Base-by-base conservation (phyloP, 306 rosid genomes). In the Alnus glutinosa region DNA sequence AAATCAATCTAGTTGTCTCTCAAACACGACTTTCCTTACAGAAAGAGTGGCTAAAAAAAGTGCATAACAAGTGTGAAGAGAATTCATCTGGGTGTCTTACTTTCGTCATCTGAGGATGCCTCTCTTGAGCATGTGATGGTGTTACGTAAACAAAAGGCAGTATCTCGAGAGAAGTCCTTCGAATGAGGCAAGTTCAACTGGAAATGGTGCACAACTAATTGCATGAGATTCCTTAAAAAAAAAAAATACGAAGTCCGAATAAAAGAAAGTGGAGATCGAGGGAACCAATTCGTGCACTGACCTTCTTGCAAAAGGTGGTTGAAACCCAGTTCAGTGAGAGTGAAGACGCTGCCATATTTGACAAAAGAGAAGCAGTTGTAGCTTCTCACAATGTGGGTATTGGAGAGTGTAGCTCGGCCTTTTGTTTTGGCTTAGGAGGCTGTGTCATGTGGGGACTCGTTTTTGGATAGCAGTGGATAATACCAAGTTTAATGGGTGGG, bases 301-400 rank as follows among this genome's bases (percentile, higher is more conserved):
- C 98, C 97, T 92, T 92, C 63, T 80, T 89, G 63, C 86, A 81
- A 19, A 83, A 74, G 46, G 82, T 71, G 58, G 91, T 81, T 9
- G 97, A 91, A 72, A 81, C 79, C 90, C 89, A 91, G 74, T 55
- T 85, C 23, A 84, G 23, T 73, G 94, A 88, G 76, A 89, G 83
- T 1, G 97, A 89, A 78, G 97, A 91, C 18, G 86, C 83, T 49
- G 84, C 94, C 97, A 95, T 92, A 12, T 46, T 78, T 86, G 83
- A 82, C 28, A 19, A 18, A 69, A 74, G 70, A 77, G 80, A 78
- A 84, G 71, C 4, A 57, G 70, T 12, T 75, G 75, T 81, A 49
- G 82, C 74, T 84, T 61, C 52, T 80, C 88, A 84, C 80, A 70
- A 68, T 28, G 80, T 58, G 80, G 76, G 42, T 73, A 86, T 19